These are phyloP conservation scores for Trametes punicea DNA, from an alignment of 768 basidiomycete genomes.

Conservation along the genomic window DNA sequence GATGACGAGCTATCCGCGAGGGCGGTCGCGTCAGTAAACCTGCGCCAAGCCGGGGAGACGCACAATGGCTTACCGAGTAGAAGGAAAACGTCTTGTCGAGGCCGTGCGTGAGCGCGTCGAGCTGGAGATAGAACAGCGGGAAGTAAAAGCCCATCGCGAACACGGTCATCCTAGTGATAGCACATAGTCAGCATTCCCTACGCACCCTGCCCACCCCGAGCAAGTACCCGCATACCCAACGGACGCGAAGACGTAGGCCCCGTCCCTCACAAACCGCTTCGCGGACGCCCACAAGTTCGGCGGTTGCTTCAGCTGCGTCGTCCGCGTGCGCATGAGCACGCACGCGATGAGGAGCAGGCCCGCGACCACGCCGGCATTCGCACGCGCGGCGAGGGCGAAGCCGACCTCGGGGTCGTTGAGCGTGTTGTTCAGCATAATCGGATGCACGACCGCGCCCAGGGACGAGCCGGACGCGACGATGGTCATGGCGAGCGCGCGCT, in stretches of 20 bases:
- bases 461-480: slow-evolving; percentile 38
- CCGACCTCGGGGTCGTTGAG: slow-evolving; percentile 24
- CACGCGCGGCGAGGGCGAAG: slow-evolving; percentile 28
- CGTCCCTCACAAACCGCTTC: slow-evolving; percentile 25
- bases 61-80: slow-evolving; percentile 22
- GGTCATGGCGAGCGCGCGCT: slow-evolving; percentile 43
- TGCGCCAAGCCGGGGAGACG: neutral
- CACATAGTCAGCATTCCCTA: neutral
- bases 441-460: slow-evolving; percentile 29
- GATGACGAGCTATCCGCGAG: slow-evolving; percentile 24
- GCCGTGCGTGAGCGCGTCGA: slow-evolving; percentile 21
- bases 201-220: neutral
- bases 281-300: slow-evolving; percentile 10
- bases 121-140: slow-evolving; percentile 29
- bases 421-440: slow-evolving; percentile 29
- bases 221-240: slow-evolving; percentile 14
- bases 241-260: slow-evolving; percentile 25
- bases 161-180: slow-evolving; percentile 9
- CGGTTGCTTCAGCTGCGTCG: slow-evolving; percentile 17
- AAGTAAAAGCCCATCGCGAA: slow-evolving; percentile 26
- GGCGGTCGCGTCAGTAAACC: neutral
- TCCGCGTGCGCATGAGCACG: slow-evolving; percentile 21
- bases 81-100: slow-evolving; percentile 24
- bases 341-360: slow-evolving; percentile 24
- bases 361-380: slow-evolving; percentile 26